Evolutionary conservation across 2,329 filamentous ascomycete species (phyloP).

Genomic region (Sclerotinia spermophila): DNA sequence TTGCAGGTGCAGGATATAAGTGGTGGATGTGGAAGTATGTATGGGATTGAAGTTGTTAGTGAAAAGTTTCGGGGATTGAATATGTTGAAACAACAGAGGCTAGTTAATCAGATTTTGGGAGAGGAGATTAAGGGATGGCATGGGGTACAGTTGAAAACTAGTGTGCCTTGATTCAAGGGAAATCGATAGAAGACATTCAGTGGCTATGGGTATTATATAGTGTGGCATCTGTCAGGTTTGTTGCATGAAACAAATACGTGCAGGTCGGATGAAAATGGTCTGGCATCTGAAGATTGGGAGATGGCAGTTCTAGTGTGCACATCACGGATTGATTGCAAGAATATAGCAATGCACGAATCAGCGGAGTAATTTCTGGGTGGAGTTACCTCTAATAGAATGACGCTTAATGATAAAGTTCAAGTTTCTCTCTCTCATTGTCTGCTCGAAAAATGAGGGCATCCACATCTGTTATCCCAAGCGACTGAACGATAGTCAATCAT

Average conservation of each 20-base stretch:
- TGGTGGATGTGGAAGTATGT: conserved; percentile 84
- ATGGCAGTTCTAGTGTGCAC: neutral
- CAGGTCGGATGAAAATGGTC: neutral
- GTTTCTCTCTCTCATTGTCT: neutral
- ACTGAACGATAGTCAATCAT: neutral
- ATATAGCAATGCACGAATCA: neutral
- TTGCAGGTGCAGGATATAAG: conserved; percentile 67
- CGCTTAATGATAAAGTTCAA: neutral
- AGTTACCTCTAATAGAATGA: neutral
- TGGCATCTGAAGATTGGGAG: neutral
- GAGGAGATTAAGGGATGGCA: conserved; percentile 80
- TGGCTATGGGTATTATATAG: neutral
- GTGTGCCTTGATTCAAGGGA: conserved; percentile 37
- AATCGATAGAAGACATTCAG: neutral
- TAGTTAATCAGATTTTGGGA: conserved; percentile 71
- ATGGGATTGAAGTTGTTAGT: conserved; percentile 74
- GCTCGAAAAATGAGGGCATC: neutral
- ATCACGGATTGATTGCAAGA: neutral
- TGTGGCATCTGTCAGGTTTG: neutral
- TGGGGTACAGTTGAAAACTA: conserved; percentile 75
- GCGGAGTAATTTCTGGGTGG: too few relatives aligned
- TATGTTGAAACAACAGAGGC: conserved; percentile 76
- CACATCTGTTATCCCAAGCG: neutral
- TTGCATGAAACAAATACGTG: neutral
- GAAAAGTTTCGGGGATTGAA: conserved; percentile 65